Conservation (phyloP, 139 green algal genomes). For the Yamagishiella unicocca region DNA sequence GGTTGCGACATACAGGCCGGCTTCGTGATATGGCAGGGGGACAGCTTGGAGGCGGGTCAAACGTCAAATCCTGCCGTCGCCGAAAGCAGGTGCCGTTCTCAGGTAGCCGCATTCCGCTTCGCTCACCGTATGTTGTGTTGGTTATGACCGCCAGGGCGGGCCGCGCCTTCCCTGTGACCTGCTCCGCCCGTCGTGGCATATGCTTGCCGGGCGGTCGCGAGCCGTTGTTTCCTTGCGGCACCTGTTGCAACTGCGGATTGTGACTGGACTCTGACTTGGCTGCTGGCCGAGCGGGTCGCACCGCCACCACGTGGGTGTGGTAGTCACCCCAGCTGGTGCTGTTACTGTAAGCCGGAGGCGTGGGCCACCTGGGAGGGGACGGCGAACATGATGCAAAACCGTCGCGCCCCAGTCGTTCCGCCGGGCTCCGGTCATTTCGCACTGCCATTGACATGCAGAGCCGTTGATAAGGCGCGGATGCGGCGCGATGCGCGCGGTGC, state of each 20-base stretch:
- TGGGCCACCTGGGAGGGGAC: neutral
- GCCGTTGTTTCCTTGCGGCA: too few relatives aligned
- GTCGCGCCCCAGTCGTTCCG: neutral
- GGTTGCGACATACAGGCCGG: too few relatives aligned
- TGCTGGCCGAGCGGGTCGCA: too few relatives aligned
- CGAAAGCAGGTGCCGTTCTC: too few relatives aligned
- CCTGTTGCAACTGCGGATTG: too few relatives aligned
- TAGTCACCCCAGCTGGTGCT: neutral
- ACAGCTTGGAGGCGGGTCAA: too few relatives aligned
- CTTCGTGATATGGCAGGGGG: too few relatives aligned
- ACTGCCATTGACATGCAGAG: neutral
- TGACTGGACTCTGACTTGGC: too few relatives aligned
- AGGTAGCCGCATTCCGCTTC: neutral
- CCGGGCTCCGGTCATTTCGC: neutral
- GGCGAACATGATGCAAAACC: neutral
- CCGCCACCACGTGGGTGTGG: too few relatives aligned
- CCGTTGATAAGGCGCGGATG: constrained; percentile 22
- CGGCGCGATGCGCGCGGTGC: constrained; percentile 10
- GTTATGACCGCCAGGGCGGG: neutral
- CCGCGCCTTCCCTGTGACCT: neutral
- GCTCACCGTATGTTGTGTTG: constrained; percentile 6
- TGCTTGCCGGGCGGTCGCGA: too few relatives aligned
- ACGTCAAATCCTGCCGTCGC: too few relatives aligned
- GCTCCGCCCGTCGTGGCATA: neutral
- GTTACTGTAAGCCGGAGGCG: neutral